Evolutionary conservation across 2,329 filamentous ascomycete genomes (phyloP), one percentile per base, ranked within the genome.

Genomic region (Tolypocladium inflatum): DNA sequence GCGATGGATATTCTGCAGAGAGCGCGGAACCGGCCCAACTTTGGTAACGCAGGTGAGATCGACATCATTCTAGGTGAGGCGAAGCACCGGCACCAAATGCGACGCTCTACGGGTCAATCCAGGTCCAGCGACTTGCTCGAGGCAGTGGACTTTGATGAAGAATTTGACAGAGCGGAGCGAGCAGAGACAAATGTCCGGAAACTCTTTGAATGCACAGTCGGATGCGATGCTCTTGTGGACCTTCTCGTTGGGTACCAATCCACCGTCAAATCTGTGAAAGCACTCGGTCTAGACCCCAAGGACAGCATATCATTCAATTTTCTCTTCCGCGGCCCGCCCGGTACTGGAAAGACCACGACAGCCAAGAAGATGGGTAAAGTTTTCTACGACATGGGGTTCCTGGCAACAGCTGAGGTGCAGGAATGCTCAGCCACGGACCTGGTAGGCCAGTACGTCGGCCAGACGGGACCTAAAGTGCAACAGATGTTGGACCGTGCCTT

Each of bases 301-400:
- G 66, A n/a, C n/a, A 70, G 0, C 66, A 80, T 13, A 77, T 89
- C 86, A 0, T 88, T 87, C 67, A 87, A 81, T 60, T 90, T 89
- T 62, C 64, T 90, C 0, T 90, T 90, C 71, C 78, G 82, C 0
- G 87, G 88, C 0, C 73, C 73, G 0, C 84, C 85, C 17, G 86
- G 84, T 0, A 91, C 88, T 0, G 89, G 88, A 0, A 91, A 91
- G 65, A 90, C 88, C 0, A 86, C 85, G 0, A 90, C 77, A 0
- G 89, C 89, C 0, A 74, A 79, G n/a, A 88, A 86, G 60, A 89
- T 92, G 79, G 88, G 88, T 4, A 81, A 89, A 61, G 76, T 92
- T 0, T 92, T 83, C 65, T 91, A 89, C 65, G 84, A 91, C 63
- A 82, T 91, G 78, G 87, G 87, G 0, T 81, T 91, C 39, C 72